Percentiles rank a stretch among this genome's conserved stretches.
Evolutionary conservation across 1,284 basidiomycete genomes (phyloP).

Genomic region (Ustanciosporium gigantosporum): DNA sequence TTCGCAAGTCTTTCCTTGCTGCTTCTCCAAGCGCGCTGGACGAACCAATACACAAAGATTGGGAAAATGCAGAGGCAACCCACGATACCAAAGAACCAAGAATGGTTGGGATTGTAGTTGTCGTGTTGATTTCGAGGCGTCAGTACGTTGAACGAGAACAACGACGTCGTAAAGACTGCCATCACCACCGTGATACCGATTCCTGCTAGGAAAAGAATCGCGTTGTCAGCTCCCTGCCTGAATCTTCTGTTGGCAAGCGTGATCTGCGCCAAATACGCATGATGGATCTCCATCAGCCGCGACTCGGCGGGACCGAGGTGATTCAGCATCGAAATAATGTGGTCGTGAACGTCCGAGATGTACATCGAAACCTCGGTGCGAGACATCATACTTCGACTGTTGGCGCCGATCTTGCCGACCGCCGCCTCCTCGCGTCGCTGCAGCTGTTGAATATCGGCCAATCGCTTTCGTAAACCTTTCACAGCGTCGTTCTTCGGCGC

Average conservation of each 20-base stretch:
- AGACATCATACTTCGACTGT: conserved; percentile 24
- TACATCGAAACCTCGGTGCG: conserved; percentile 68
- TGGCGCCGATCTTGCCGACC: conserved; percentile 18
- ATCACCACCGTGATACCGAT: conserved; percentile 72
- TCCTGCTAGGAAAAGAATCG: conserved; percentile 64
- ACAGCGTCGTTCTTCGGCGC: conserved; percentile 82
- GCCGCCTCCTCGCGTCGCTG: conserved; percentile 25
- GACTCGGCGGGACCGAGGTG: conserved; percentile 86
- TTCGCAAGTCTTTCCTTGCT: conserved; percentile 12
- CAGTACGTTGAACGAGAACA: conserved; percentile 65
- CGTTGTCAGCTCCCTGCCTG: conserved; percentile 30
- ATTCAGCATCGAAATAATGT: conserved; percentile 84
- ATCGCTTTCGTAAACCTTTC: conserved; percentile 76
- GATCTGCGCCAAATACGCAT: conserved; percentile 79
- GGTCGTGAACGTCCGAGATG: conserved; percentile 91
- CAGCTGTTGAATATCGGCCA: conserved; percentile 62
- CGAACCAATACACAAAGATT: conserved; percentile 2
- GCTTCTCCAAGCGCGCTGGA: conserved; percentile 4
- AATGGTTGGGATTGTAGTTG: conserved; percentile 8
- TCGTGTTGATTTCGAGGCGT: conserved; percentile 63
- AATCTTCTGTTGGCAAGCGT: conserved; percentile 66
- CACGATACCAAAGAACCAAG: conserved; percentile 19
- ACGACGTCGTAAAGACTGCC: conserved; percentile 38
- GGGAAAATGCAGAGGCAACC: background rate
- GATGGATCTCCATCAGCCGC: conserved; percentile 83